phyloP scores from a whole-genome alignment of 306 rosid species.

The Corylus heterophylla region DNA sequence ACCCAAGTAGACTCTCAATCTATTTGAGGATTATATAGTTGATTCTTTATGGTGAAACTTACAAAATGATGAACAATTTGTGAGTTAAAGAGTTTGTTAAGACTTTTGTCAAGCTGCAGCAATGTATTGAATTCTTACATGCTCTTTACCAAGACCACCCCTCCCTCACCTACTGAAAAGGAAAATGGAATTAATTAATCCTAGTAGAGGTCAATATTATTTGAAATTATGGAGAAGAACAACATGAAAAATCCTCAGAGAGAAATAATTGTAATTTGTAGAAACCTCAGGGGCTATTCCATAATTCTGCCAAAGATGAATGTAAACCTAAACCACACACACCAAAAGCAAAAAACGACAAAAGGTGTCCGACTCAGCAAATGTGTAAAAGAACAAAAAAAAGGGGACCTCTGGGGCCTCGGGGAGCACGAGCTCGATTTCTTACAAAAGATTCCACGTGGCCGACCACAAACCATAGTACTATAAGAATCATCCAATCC shows the following conservation, averaged over 20 bases:
- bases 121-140: not conserved
- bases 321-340: constrained; percentile 15
- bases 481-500: too few species aligned
- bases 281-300: not conserved
- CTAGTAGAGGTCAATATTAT: not conserved
- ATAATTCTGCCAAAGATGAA: not conserved
- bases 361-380: not conserved
- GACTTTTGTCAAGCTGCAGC: not conserved
- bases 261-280: not conserved
- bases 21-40: too few species aligned
- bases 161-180: not conserved
- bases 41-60: not conserved
- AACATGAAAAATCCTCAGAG: not conserved
- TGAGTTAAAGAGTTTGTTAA: not conserved
- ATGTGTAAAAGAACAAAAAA: not conserved
- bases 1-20: too few species aligned
- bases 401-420: too few species aligned
- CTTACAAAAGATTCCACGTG: too few species aligned
- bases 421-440: too few species aligned
- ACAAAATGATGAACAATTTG: not conserved
- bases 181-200: not conserved
- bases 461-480: too few species aligned
- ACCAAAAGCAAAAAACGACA: not conserved
- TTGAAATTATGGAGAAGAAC: not conserved
- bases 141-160: not conserved